Evolutionary conservation across 2,329 filamentous ascomycete species (phyloP).

Genomic region (Calycina marina): DNA sequence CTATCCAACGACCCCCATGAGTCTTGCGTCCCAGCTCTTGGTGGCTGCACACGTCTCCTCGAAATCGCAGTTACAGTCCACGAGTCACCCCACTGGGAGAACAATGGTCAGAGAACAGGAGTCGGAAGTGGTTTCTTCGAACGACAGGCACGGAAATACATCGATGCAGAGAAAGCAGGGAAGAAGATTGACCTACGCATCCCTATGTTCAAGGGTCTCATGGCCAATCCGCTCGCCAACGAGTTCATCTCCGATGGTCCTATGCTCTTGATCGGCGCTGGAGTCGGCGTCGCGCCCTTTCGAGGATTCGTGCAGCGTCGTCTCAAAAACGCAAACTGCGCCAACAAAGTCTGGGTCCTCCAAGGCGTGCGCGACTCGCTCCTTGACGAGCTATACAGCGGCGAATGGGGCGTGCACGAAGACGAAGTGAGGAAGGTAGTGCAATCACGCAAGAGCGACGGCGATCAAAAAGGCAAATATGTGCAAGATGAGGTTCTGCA

Average conservation of each 20-base stretch:
- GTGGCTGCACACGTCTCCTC: slow-evolving; percentile 57
- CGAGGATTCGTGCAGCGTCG: slow-evolving; percentile 91
- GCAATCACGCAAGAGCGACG: slow-evolving; percentile 49
- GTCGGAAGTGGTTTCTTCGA: slow-evolving; percentile 91
- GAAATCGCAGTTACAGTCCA: slow-evolving; percentile 97
- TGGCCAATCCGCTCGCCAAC: slow-evolving; percentile 88
- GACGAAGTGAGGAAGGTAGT: slow-evolving; percentile 73
- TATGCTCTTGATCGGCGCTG: slow-evolving; percentile 94
- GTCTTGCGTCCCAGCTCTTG: slow-evolving; percentile 17
- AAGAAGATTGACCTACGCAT: slow-evolving; percentile 52
- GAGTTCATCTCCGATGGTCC: slow-evolving; percentile 89
- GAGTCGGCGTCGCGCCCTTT: slow-evolving; percentile 94
- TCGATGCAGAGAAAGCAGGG: slow-evolving; percentile 51
- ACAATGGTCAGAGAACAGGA: slow-evolving; percentile 55
- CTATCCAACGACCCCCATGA: slow-evolving; percentile 91
- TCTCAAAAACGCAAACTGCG: slow-evolving; percentile 86
- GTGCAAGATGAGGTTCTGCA: slow-evolving; percentile 89
- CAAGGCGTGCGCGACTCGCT: slow-evolving; percentile 89
- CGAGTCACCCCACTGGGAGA: slow-evolving; percentile 66
- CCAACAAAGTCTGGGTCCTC: slow-evolving; percentile 95
- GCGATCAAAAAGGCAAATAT: slow-evolving; percentile 55
- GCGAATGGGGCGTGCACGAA: slow-evolving; percentile 91
- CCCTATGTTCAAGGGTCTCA: slow-evolving; percentile 96
- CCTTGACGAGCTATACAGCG: slow-evolving; percentile 89
- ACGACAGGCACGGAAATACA: slow-evolving; percentile 59